These are phyloP conservation scores for Ascosphaera pollenicola DNA, from an alignment of 2,329 filamentous ascomycete species.

Conservation along the genomic window DNA sequence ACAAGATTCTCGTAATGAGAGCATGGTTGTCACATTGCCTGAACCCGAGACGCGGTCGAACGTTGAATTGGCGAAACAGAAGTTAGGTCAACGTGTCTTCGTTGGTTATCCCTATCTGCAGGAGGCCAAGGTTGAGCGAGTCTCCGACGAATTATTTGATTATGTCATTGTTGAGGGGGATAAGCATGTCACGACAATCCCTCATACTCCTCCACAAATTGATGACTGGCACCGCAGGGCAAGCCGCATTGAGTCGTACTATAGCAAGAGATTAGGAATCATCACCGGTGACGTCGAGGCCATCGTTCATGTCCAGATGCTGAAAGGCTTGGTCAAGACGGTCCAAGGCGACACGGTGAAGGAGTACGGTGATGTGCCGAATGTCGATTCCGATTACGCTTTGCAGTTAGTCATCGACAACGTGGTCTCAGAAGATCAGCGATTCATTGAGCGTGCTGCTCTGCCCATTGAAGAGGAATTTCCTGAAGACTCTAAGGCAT, in stretches of 20 bases:
- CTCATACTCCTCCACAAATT: constrained; percentile 56
- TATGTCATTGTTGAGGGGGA: constrained; percentile 51
- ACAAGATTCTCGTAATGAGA: constrained; percentile 87
- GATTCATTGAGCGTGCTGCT: constrained; percentile 80
- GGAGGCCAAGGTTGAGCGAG: constrained; percentile 71
- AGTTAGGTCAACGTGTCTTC: constrained; percentile 67
- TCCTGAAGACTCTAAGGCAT: constrained; percentile 57
- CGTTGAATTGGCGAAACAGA: constrained; percentile 49
- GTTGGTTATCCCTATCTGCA: constrained; percentile 91
- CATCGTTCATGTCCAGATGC: constrained; percentile 76
- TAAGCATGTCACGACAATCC: constrained; percentile 40
- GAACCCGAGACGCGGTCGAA: constrained; percentile 51
- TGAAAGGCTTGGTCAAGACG: constrained; percentile 76
- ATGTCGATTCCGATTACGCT: constrained; percentile 77
- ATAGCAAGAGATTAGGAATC: constrained; percentile 79
- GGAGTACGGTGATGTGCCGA: constrained; percentile 70
- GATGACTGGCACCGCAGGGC: constrained; percentile 70
- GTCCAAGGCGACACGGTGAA: constrained; percentile 82
- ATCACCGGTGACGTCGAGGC: constrained; percentile 73
- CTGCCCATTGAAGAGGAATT: constrained; percentile 82
- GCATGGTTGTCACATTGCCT: constrained; percentile 71
- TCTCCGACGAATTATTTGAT: constrained; percentile 84
- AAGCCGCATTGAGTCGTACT: constrained; percentile 59
- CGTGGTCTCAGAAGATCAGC: constrained; percentile 73
- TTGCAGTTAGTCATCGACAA: constrained; percentile 76